These are phyloP conservation scores for Trichosporon asahii DNA, from an alignment of 1,284 basidiomycete species.

Conservation along the genomic window DNA sequence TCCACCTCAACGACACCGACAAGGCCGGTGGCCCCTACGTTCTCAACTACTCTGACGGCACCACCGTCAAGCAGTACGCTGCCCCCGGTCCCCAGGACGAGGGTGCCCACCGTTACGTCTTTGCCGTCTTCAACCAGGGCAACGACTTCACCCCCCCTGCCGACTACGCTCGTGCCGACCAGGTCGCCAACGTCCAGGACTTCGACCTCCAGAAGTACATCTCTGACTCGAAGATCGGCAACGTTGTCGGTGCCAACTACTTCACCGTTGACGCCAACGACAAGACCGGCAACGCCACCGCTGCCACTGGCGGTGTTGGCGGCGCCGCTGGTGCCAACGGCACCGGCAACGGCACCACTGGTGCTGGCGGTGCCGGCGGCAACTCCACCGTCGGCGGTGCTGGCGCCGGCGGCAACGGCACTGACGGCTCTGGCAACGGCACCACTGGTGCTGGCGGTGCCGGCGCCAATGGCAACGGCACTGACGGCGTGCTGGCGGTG, in stretches of 20 bases:
- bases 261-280: constrained; percentile 60
- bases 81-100: constrained; percentile 65
- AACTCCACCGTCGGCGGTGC: neutral
- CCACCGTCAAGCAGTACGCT: constrained; percentile 61
- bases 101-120: constrained; percentile 64
- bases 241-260: constrained; percentile 59
- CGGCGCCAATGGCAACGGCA: neutral
- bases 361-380: neutral
- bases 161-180: constrained; percentile 58
- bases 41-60: constrained; percentile 24
- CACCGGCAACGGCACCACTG: constrained; percentile 9
- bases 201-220: constrained; percentile 55
- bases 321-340: constrained; percentile 19
- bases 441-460: neutral
- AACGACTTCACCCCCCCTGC: constrained; percentile 61
- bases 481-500: neutral
- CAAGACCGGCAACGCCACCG: constrained; percentile 59
- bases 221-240: constrained; percentile 43
- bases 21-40: constrained; percentile 50
- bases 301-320: constrained; percentile 37
- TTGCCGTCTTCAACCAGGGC: constrained; percentile 22
- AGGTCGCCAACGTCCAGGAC: constrained; percentile 59
- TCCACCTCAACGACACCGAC: constrained; percentile 58
- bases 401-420: constrained; percentile 6
- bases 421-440: constrained; percentile 4